Evolutionary conservation across 2,329 filamentous ascomycete species (phyloP), one percentile per base, ranked within the genome.

Genomic region (Pseudocercospora crystallina): DNA sequence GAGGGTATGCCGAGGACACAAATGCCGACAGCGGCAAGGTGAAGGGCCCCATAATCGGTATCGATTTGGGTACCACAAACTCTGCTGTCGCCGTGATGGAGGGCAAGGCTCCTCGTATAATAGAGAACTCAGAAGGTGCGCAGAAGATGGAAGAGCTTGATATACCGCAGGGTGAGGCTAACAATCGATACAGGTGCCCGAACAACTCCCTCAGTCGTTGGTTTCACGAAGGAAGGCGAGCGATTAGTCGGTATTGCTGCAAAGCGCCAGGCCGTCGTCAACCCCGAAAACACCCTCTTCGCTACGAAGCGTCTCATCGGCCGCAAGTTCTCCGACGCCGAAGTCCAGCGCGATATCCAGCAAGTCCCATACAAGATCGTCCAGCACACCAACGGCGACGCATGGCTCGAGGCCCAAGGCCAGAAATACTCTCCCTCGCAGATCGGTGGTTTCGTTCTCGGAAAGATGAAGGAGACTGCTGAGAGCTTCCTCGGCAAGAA

Each of bases 381-480:
- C 53, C 90, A 96, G 79, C 92, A 96, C 84, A 84, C 78, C 78
- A 96, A 96, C 73, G 92, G 92, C 65, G 92, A 96, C 71, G 92
- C 92, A 58, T 96, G 92, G 92, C 87, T 97, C 59, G 84, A 91
- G 75, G 89, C 91, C 65, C 90, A 90, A 64, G 90, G 86, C 70
- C 85, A 96, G 76, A 95, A 91, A 75, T 96, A 96, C 81, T 96
- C 91, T 61, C 92, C 92, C 51, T 96, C 91, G n/a, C 92, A 97
- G 76, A 89, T 97, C 60, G 92, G 92, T 82, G 92, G 91, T 69
- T 96, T 96, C 75, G 82, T 96, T 61, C 83, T 97, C 66, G 86
- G 90, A 75, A 96, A 97, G 84, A 96, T 96, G 92, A 96, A 95
- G 85, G 92, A 96, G 82, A 97, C 92, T 45, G 92, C 92, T 61